phyloP scores from a whole-genome alignment of 192 early-diverging fungal genomes.

The Umbelopsis ramanniana region DNA sequence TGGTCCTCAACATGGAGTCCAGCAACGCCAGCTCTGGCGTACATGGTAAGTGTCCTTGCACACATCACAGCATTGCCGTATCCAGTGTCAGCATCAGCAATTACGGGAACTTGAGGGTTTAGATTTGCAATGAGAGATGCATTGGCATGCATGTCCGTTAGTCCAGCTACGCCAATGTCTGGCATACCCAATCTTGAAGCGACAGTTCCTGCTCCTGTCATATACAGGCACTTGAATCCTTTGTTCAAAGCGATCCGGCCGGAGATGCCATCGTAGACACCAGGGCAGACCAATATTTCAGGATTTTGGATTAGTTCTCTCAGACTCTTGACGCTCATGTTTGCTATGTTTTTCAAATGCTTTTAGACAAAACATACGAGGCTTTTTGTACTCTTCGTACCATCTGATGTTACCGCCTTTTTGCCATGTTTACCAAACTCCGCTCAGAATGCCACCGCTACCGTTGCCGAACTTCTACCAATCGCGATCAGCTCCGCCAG shows the following conservation, averaged over 20 bases:
- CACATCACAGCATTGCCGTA: constrained; percentile 33
- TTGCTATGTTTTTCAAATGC: background rate
- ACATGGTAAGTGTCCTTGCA: constrained; percentile 32
- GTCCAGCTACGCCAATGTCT: constrained; percentile 35
- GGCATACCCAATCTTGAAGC: constrained; percentile 30
- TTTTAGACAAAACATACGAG: no score
- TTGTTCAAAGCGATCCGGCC: constrained; percentile 27
- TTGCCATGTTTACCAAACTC: background rate
- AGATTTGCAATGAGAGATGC: constrained; percentile 24
- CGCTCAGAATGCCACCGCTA: background rate
- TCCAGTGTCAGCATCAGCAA: constrained; percentile 35
- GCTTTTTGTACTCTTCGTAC: background rate
- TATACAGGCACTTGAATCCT: constrained; percentile 29
- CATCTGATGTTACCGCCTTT: no score
- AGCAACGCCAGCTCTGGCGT: constrained; percentile 29
- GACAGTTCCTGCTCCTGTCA: constrained; percentile 38
- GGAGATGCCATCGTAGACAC: constrained; percentile 33
- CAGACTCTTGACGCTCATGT: background rate
- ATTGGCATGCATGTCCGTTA: constrained; percentile 32
- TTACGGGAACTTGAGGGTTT: constrained; percentile 28
- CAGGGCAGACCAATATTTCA: constrained; percentile 28
- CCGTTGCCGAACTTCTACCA: background rate
- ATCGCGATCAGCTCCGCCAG: background rate
- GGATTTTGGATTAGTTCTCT: constrained; percentile 15
- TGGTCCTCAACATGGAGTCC: constrained; percentile 36